phyloP scores from a whole-genome alignment of 345 rosid genomes.

The Hypericum androsaemum region DNA sequence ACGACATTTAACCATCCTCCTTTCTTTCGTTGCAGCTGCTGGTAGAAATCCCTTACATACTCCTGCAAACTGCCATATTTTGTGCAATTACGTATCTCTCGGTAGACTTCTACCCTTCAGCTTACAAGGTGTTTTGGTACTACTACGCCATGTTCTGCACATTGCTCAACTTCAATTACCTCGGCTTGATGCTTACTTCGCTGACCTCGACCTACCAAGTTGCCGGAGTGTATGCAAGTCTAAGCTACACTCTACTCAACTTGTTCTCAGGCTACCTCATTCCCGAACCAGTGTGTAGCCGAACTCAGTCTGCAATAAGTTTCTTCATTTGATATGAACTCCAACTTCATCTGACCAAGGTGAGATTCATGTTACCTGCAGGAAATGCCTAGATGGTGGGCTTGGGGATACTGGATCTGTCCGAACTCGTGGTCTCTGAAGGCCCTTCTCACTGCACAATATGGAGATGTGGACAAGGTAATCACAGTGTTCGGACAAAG shows the following conservation, averaged over 20 bases:
- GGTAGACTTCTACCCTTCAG: conserved; percentile 26
- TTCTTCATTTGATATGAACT: background rate
- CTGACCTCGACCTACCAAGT: conserved; percentile 29
- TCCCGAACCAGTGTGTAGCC: conserved; percentile 34
- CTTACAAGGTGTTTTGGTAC: conserved; percentile 36
- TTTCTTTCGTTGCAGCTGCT: conserved; percentile 19
- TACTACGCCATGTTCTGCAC: conserved; percentile 33
- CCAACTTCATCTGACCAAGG: background rate
- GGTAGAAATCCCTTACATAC: conserved; percentile 36
- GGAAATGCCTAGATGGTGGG: conserved; percentile 56
- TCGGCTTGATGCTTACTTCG: conserved; percentile 41
- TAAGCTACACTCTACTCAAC: conserved; percentile 20
- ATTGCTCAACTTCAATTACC: conserved; percentile 32
- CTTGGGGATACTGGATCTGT: conserved; percentile 50
- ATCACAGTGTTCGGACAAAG: conserved; percentile 40
- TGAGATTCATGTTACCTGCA: conserved; percentile 11
- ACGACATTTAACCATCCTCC: too few species aligned
- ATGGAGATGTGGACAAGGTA: conserved; percentile 44
- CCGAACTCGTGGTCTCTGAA: conserved; percentile 76
- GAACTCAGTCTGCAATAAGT: background rate
- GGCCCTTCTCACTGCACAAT: conserved; percentile 54
- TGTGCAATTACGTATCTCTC: conserved; percentile 30
- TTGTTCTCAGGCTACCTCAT: conserved; percentile 39
- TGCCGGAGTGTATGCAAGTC: conserved; percentile 25
- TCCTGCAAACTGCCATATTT: conserved; percentile 29